Percentiles rank a stretch among this genome's conserved stretches.
Conservation (phyloP, 352 stramenopile genomes). For the Pythium coloratum region DNA sequence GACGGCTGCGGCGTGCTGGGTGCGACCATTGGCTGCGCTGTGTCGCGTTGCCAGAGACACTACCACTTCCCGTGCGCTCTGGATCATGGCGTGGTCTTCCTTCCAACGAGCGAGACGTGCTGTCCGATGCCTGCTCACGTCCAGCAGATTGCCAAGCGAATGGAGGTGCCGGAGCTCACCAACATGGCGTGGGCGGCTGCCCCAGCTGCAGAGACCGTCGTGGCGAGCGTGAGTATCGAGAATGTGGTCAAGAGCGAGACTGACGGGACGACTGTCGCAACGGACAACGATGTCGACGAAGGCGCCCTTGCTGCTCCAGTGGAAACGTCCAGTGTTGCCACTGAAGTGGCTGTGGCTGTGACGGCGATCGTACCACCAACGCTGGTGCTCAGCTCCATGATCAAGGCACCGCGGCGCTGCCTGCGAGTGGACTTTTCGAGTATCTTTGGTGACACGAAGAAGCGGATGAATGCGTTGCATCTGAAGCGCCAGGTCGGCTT, state of each 20-base stretch:
- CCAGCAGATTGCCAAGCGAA: constrained; percentile 45
- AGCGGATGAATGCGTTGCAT: constrained; percentile 54
- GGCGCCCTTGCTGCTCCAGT: not conserved
- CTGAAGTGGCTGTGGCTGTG: not conserved
- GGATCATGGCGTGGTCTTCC: constrained; percentile 67
- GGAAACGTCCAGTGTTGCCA: not conserved
- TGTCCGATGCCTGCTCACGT: constrained; percentile 58
- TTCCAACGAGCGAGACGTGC: constrained; percentile 69
- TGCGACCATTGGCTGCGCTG: constrained; percentile 91
- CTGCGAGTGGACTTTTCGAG: constrained; percentile 28
- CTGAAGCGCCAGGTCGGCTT: constrained; percentile 59
- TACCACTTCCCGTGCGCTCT: constrained; percentile 94
- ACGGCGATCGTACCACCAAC: not conserved
- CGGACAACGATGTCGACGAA: not conserved
- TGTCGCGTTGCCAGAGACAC: constrained; percentile 84
- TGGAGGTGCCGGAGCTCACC: constrained; percentile 12
- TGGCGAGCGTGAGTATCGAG: not conserved
- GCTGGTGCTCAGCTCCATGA: constrained; percentile 14
- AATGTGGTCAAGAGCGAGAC: not conserved
- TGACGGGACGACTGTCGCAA: not conserved
- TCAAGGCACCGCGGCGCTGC: constrained; percentile 23
- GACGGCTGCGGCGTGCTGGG: constrained; percentile 89
- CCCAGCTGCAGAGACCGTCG: not conserved
- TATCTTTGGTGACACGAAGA: constrained; percentile 50
- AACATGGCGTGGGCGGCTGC: not conserved